Evolutionary conservation across 495 filamentous ascomycete species (phyloP), one percentile per base, ranked within the genome.

Genomic region (Durotheca rogersii): DNA sequence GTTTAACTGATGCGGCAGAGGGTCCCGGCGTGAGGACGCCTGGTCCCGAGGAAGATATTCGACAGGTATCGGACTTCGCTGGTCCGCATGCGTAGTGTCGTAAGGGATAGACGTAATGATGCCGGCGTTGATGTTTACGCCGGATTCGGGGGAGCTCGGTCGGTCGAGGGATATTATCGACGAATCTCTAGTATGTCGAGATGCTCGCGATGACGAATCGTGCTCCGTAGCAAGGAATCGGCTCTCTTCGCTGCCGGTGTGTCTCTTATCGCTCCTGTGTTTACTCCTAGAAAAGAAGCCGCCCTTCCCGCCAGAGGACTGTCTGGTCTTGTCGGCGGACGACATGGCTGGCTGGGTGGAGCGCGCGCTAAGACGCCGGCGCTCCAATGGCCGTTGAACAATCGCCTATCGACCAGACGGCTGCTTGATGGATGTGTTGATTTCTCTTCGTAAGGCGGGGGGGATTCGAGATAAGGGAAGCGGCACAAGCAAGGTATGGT

Each of bases 101-200:
- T 92, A 96, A 9, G 93, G 89, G 48, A 98, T 92, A 1, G 87
- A 85, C 6, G 90, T 89, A 49, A 96, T 89, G 10, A 91, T 80
- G 37, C 90, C 93, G n/a, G 92, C 82, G 23, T 80, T 87, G 69
- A 83, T 83, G 48, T 86, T 84, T 16, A 94, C 61, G 30, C 51
- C 65, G 45, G 64, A 61, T 32, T 77, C 77, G 58, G 76, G 69
- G 25, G 78, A 72, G 46, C 66, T 62, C 5, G 81, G 81, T 35
- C 78, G 68, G 49, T 92, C 88, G 56, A 88, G 61, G 1, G 88
- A 90, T 45, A 83, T 76, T 51, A 87, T 72, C n/a, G 87, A 92
- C 14, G 84, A 84, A 25, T 85, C 82, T 61, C 90, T 84, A 41
- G 85, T 85, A 72, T 94, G 85, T 71, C 89, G 75, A 42, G 90